Percentiles rank a stretch among this genome's conserved stretches.
Evolutionary conservation across 805 yeast genomes (phyloP).

Genomic region (Monosporozyma servazzii): DNA sequence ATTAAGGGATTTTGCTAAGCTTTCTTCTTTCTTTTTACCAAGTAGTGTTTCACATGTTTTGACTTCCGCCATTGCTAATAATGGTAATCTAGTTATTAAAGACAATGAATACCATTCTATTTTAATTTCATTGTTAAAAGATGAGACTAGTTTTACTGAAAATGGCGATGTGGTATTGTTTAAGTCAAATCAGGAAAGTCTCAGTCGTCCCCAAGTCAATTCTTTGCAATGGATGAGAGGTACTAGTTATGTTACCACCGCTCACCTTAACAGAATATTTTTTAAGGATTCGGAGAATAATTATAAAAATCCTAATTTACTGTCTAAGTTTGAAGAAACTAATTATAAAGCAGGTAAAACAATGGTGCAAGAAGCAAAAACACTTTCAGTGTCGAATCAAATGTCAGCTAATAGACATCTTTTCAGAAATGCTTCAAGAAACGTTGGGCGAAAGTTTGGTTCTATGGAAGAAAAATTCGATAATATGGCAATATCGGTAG

Average conservation of each 20-base stretch:
- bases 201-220: conserved; percentile 71
- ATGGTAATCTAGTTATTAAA: not conserved
- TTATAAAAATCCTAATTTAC: conserved; percentile 34
- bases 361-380: conserved; percentile 32
- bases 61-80: not conserved
- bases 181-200: conserved; percentile 56
- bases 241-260: conserved; percentile 43
- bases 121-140: conserved; percentile 32
- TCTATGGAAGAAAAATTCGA: conserved; percentile 45
- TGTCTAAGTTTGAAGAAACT: not conserved
- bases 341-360: conserved; percentile 44
- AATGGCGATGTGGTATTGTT: conserved; percentile 33
- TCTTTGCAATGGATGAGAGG: conserved; percentile 85
- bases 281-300: conserved; percentile 49
- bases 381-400: conserved; percentile 35
- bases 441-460: conserved; percentile 44
- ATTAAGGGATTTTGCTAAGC: conserved; percentile 46
- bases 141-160: conserved; percentile 32
- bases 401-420: conserved; percentile 26
- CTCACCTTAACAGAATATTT: conserved; percentile 55
- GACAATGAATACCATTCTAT: not conserved
- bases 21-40: not conserved
- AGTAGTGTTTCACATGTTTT: not conserved
- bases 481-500: conserved; percentile 46
- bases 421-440: conserved; percentile 31